Conservation (phyloP, 2,329 filamentous ascomycete species). For the Xylariaceae sp. region DNA sequence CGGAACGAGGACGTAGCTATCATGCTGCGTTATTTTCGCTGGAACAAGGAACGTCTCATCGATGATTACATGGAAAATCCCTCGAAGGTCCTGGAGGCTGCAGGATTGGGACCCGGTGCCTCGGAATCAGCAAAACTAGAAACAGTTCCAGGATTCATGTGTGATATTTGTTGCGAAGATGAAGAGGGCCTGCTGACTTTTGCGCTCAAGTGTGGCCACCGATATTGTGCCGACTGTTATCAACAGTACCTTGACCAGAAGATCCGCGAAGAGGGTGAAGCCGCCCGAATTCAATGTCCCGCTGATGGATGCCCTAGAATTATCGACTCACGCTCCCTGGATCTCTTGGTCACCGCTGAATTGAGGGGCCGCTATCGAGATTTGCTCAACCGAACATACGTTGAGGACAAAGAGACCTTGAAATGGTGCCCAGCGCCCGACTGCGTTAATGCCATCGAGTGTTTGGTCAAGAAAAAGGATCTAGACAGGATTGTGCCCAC, state of each 20-base stretch:
- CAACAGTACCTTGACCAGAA: conserved; percentile 86
- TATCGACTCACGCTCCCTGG: conserved; percentile 82
- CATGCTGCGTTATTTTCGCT: conserved; percentile 78
- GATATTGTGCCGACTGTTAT: conserved; percentile 92
- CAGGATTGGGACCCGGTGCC: conserved; percentile 68
- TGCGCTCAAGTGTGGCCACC: conserved; percentile 89
- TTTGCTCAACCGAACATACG: conserved; percentile 87
- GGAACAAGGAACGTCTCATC: conserved; percentile 94
- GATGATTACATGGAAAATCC: conserved; percentile 94
- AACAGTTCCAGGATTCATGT: conserved; percentile 69
- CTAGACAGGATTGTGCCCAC: conserved; percentile 81
- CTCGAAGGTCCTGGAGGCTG: conserved; percentile 72
- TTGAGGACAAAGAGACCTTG: conserved; percentile 90
- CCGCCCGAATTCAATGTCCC: conserved; percentile 89
- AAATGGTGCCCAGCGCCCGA: conserved; percentile 99
- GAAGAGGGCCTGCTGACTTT: conserved; percentile 71
- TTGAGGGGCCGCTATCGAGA: conserved; percentile 66
- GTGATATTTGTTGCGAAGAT: conserved; percentile 96
- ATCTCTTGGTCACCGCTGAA: conserved; percentile 62
- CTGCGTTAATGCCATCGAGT: conserved; percentile 89
- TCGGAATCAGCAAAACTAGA: conserved; percentile 62
- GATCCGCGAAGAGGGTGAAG: conserved; percentile 92
- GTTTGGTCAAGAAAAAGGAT: conserved; percentile 80
- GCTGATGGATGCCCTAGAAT: conserved; percentile 82
- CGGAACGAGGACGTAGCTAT: conserved; percentile 87